Conservation (phyloP, 2,329 filamentous ascomycete species). For the Aspergillus ruber region DNA sequence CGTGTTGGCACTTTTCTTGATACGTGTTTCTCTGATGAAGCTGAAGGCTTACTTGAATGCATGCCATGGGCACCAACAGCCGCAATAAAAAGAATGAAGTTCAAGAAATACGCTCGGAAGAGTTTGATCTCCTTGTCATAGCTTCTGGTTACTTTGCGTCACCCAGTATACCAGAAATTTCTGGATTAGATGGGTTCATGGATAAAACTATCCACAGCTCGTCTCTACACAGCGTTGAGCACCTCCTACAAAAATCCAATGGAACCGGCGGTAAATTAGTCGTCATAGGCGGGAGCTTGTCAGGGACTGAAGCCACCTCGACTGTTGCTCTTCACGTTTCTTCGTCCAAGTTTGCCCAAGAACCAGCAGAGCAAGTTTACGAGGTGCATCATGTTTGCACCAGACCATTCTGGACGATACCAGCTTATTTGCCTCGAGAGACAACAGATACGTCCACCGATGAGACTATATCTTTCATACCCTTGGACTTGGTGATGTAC, state of each 20-base stretch:
- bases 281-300: conserved; percentile 75
- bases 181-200: conserved; percentile 20
- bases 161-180: conserved; percentile 47
- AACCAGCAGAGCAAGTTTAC: neutral
- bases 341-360: conserved; percentile 43
- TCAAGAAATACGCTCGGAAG: conserved; percentile 13
- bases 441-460: conserved; percentile 18
- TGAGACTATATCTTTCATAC: conserved; percentile 55
- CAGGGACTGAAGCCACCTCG: conserved; percentile 69
- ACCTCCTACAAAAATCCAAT: conserved; percentile 4
- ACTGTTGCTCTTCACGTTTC: conserved; percentile 67
- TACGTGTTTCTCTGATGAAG: neutral
- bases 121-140: conserved; percentile 66
- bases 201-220: conserved; percentile 63
- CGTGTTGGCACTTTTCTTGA: neutral
- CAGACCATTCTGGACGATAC: conserved; percentile 66
- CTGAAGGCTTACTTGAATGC: no score
- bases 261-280: conserved; percentile 55
- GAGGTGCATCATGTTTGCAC: conserved; percentile 63
- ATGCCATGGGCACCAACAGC: neutral
- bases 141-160: conserved; percentile 71
- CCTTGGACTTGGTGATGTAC: conserved; percentile 66
- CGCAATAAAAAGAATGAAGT: neutral
- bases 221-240: conserved; percentile 51
- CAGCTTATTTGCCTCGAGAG: conserved; percentile 40